Conservation (phyloP, 495 filamentous ascomycete genomes). For the Xylaria telfairii region DNA sequence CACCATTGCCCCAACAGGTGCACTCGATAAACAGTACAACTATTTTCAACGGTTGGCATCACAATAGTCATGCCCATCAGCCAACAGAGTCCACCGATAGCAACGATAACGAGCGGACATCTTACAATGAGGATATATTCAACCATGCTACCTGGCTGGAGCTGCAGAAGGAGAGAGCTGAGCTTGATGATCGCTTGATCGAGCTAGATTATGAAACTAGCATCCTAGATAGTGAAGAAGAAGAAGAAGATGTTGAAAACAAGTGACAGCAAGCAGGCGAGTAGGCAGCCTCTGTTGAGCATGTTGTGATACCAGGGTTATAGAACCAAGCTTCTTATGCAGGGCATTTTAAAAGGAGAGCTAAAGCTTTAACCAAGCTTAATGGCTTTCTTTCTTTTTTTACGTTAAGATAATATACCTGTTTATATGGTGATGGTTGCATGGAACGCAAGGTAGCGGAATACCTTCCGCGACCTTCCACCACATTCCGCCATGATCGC, state of each 20-base stretch:
- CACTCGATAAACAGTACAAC: not conserved
- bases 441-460: no score
- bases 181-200: slow-evolving; percentile 16
- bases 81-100: not conserved
- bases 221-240: slow-evolving; percentile 23
- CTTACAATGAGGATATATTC: not conserved
- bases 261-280: not conserved
- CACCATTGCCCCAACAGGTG: slow-evolving; percentile 9
- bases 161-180: slow-evolving; percentile 12
- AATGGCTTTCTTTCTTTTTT: not conserved
- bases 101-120: not conserved
- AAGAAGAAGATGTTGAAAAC: not conserved
- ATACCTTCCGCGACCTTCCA: no score
- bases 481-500: no score
- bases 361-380: not conserved
- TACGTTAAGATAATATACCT: not conserved
- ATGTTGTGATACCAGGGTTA: not conserved
- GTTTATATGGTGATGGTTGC: not conserved
- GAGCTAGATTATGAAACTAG: slow-evolving; percentile 25
- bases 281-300: not conserved
- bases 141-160: slow-evolving; percentile 18
- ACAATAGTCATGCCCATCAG: not conserved
- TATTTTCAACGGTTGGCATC: not conserved
- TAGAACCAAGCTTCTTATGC: not conserved
- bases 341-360: not conserved